A percentile compares a stretch with the other conserved stretches of the same genome.
phyloP scores from a whole-genome alignment of 1,139 yeast genomes.

The Saccharomyces hybrid region DNA sequence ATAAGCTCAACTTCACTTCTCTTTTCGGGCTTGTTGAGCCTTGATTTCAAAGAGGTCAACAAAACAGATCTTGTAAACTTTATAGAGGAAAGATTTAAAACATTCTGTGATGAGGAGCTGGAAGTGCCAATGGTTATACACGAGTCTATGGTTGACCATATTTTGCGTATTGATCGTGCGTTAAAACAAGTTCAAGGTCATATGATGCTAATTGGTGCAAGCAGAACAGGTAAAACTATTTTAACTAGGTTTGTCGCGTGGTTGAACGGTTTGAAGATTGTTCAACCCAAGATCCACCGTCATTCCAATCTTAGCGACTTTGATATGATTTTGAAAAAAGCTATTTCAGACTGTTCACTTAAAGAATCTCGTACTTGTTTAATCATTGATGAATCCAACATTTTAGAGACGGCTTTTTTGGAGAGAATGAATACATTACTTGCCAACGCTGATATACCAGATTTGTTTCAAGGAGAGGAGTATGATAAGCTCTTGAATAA shows the following conservation, averaged over 20 bases:
- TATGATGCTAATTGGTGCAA: slow-evolving; percentile 77
- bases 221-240: slow-evolving; percentile 78
- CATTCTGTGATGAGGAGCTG: slow-evolving; percentile 71
- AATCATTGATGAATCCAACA: slow-evolving; percentile 72
- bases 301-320: slow-evolving; percentile 56
- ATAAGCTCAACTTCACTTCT: slow-evolving; percentile 51
- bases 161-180: slow-evolving; percentile 74
- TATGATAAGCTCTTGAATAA: slow-evolving; percentile 44
- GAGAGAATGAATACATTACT: slow-evolving; percentile 88
- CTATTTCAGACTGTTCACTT: slow-evolving; percentile 45
- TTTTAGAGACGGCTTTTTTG: slow-evolving; percentile 68
- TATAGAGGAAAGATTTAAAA: slow-evolving; percentile 55
- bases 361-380: slow-evolving; percentile 63
- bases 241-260: slow-evolving; percentile 79
- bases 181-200: slow-evolving; percentile 86
- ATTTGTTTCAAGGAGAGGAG: slow-evolving; percentile 77
- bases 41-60: slow-evolving; percentile 52
- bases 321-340: slow-evolving; percentile 52
- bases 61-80: slow-evolving; percentile 45
- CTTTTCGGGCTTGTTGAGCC: slow-evolving; percentile 60
- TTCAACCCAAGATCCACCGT: slow-evolving; percentile 52
- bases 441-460: slow-evolving; percentile 92
- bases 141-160: slow-evolving; percentile 68
- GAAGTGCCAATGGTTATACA: slow-evolving; percentile 57
- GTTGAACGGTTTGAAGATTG: slow-evolving; percentile 70